These are phyloP conservation scores for Mycena venus DNA, from an alignment of 768 basidiomycete species.

Conservation along the genomic window DNA sequence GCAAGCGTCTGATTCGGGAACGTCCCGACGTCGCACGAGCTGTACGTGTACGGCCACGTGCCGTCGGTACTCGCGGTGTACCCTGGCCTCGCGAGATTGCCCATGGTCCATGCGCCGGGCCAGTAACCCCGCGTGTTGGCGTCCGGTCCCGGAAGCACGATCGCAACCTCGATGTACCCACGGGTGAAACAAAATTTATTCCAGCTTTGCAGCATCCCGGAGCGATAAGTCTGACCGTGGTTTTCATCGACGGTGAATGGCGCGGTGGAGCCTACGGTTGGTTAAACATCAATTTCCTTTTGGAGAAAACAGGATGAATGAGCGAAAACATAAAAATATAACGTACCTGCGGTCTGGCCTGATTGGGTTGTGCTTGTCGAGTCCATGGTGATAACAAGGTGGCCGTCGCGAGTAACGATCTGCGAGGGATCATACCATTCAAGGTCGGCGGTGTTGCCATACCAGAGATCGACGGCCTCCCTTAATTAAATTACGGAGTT, in stretches of 20 bases:
- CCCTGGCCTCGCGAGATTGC: constrained; percentile 87
- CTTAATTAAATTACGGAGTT: constrained; percentile 61
- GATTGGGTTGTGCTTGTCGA: constrained; percentile 45
- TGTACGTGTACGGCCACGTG: constrained; percentile 86
- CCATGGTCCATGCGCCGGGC: constrained; percentile 93
- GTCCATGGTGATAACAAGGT: constrained; percentile 80
- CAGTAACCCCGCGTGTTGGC: constrained; percentile 69
- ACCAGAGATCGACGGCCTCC: constrained; percentile 83
- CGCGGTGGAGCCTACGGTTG: constrained; percentile 53
- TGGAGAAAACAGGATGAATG: neutral
- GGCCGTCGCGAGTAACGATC: constrained; percentile 75
- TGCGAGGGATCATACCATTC: constrained; percentile 85
- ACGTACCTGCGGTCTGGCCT: constrained; percentile 48
- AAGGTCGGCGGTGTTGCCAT: constrained; percentile 75
- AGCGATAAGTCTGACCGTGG: constrained; percentile 74
- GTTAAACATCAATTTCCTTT: constrained; percentile 10
- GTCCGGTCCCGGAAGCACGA: constrained; percentile 71
- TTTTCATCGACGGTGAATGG: constrained; percentile 61
- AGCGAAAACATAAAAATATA: neutral
- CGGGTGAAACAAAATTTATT: constrained; percentile 91
- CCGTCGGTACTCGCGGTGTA: constrained; percentile 87
- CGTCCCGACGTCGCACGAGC: constrained; percentile 83
- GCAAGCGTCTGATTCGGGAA: constrained; percentile 76
- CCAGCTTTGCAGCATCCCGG: constrained; percentile 90
- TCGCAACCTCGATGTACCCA: constrained; percentile 81